Evolutionary conservation across 345 rosid species (phyloP).

Genomic region (Corchorus olitorius): DNA sequence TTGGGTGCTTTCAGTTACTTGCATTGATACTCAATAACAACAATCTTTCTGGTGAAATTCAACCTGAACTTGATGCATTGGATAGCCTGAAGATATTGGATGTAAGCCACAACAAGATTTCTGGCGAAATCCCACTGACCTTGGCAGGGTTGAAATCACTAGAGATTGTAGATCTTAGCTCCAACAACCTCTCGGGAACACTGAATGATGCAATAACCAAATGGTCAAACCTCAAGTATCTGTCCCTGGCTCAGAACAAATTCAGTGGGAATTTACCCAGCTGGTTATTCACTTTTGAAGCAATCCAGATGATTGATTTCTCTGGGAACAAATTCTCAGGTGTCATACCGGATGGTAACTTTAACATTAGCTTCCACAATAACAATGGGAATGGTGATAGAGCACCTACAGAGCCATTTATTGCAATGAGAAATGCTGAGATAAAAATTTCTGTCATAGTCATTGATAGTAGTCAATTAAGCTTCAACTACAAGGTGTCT

Average conservation of each 20-base stretch:
- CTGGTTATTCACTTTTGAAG: constrained; percentile 76
- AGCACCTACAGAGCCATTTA: constrained; percentile 26
- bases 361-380: constrained; percentile 61
- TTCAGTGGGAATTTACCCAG: constrained; percentile 73
- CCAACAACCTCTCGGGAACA: constrained; percentile 78
- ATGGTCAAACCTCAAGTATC: constrained; percentile 79
- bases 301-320: constrained; percentile 73
- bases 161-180: constrained; percentile 85
- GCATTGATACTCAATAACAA: constrained; percentile 72
- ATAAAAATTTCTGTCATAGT: constrained; percentile 53
- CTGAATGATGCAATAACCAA: constrained; percentile 84
- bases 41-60: constrained; percentile 80
- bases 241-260: constrained; percentile 75
- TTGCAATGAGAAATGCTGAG: constrained; percentile 33
- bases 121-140: constrained; percentile 90
- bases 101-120: constrained; percentile 71
- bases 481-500: constrained; percentile 55
- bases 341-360: constrained; percentile 74
- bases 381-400: constrained; percentile 35
- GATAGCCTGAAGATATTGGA: constrained; percentile 80
- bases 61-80: constrained; percentile 90
- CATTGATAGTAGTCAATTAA: constrained; percentile 52
- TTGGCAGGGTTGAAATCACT: constrained; percentile 83
- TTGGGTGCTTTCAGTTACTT: constrained; percentile 88
- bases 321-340: constrained; percentile 81